Evolutionary conservation across 2,329 filamentous ascomycete genomes (phyloP), one percentile per base, ranked within the genome.

Genomic region (Fusarium sp.): DNA sequence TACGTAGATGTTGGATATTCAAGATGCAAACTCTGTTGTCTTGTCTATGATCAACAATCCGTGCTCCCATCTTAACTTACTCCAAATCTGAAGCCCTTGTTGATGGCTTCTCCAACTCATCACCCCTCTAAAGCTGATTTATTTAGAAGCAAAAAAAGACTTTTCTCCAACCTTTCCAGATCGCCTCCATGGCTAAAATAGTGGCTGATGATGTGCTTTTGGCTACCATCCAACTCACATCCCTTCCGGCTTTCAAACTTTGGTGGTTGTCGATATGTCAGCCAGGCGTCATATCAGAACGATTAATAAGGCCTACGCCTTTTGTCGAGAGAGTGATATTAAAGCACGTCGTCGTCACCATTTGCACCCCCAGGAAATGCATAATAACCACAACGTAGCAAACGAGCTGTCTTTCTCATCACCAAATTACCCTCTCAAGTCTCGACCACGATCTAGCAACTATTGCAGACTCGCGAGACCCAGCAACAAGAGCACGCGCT

Each of bases 361-460:
- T 37, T 30, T 60, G 30, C 19, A 28, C 19, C 18, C 35, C n/a
- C 16, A 52, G 49, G 32, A 52, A 9, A 43, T 18, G 23, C 15
- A 30, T 21, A 30, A 56, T 37, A 57, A 40, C 19, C 11, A 57
- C n/a, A 23, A 16, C 12, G 49, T 16, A 35, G 32, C 19, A 35
- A 33, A 33, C 38, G 38, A 46, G 54, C 30, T 46, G 30, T 16
- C 6, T 28, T 46, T 33, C 54, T 54, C 65, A 73, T 73, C 70
- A 43, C 44, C 62, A 71, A 74, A 68, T 60, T 54, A 64, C 58
- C 52, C 50, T 56, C 62, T 47, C 46, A 59, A 73, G 71, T 73
- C 71, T 60, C 53, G 72, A 72, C 68, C 72, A 62, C 54, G 46
- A 65, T 64, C 72, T 66, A 72, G 64, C 58, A 74, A 66, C 58